Percentiles rank a stretch among this genome's conserved stretches.
phyloP scores from a whole-genome alignment of 2,329 filamentous ascomycete species.

The Sporothrix phasma region DNA sequence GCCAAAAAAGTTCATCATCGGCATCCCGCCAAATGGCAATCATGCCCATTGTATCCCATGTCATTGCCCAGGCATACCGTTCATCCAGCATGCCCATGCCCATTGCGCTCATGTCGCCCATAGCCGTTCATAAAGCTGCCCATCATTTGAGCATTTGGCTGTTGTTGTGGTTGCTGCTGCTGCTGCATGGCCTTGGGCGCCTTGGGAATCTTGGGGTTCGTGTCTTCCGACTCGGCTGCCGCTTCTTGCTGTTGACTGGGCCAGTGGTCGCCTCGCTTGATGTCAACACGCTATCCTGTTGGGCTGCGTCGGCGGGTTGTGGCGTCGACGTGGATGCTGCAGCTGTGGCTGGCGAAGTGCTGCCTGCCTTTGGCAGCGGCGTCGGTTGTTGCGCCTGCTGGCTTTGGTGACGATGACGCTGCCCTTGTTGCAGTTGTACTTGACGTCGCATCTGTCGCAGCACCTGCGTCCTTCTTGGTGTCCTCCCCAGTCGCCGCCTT shows the following conservation, averaged over 20 bases:
- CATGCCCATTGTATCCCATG: constrained; percentile 18
- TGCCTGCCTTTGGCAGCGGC: not conserved
- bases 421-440: constrained; percentile 4
- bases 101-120: constrained; percentile 35
- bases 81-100: constrained; percentile 19
- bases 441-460: constrained; percentile 21
- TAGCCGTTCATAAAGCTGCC: constrained; percentile 23
- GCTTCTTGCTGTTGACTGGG: constrained; percentile 53
- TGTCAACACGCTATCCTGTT: not conserved
- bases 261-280: constrained; percentile 10
- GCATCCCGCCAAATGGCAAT: constrained; percentile 18
- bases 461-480: constrained; percentile 1
- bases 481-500: constrained; percentile 12
- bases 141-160: constrained; percentile 18
- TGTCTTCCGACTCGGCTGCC: constrained; percentile 63
- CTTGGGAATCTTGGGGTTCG: constrained; percentile 56
- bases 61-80: constrained; percentile 26
- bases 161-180: constrained; percentile 26
- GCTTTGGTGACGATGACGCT: not conserved
- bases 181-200: constrained; percentile 56
- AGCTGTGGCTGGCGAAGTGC: not conserved
- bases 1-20: constrained; percentile 38
- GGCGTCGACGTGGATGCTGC: not conserved
- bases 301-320: not conserved
- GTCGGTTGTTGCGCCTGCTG: not conserved